Percentiles rank a stretch among this genome's conserved stretches.
Evolutionary conservation across 148 eudicot species (phyloP).

Genomic region (Camellia granthamiana): DNA sequence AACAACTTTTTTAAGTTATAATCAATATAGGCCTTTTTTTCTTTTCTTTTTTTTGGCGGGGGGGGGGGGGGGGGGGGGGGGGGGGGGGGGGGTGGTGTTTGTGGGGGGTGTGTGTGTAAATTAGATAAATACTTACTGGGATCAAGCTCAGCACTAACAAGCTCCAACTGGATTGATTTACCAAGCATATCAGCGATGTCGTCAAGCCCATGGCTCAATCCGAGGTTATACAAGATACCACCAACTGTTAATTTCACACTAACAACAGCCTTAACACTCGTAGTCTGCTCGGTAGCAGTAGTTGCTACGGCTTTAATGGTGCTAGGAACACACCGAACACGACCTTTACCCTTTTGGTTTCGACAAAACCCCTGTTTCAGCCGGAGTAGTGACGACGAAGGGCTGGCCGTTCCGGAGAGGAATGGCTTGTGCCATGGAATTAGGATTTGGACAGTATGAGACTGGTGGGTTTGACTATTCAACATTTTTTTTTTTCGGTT

Average conservation of each 20-base stretch:
- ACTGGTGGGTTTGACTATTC: neutral
- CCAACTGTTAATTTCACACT: slow-evolving; percentile 32
- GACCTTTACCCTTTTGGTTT: neutral
- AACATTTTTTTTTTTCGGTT: neutral
- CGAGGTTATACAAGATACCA: slow-evolving; percentile 34
- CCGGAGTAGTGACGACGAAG: neutral
- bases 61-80: too few relatives aligned
- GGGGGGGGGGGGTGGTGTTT: too few relatives aligned
- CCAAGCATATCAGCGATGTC: slow-evolving; percentile 41
- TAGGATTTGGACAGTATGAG: neutral
- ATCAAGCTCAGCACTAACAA: slow-evolving; percentile 45
- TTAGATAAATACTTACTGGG: slow-evolving; percentile 33
- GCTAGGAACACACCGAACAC: neutral
- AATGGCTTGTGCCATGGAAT: slow-evolving; percentile 17
- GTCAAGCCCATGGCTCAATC: slow-evolving; percentile 36
- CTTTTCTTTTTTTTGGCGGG: too few relatives aligned
- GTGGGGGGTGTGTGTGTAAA: too few relatives aligned
- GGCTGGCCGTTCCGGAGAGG: neutral
- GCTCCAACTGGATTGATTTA: slow-evolving; percentile 45
- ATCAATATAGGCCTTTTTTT: too few relatives aligned
- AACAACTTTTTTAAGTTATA: too few relatives aligned
- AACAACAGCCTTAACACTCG: slow-evolving; percentile 34
- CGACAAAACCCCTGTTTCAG: neutral
- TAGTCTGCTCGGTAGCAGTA: neutral
- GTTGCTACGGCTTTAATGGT: slow-evolving; percentile 6